Evolutionary conservation across 2,329 filamentous ascomycete species (phyloP), one percentile per base, ranked within the genome.

Genomic region (Ambrosiella beaveri): DNA sequence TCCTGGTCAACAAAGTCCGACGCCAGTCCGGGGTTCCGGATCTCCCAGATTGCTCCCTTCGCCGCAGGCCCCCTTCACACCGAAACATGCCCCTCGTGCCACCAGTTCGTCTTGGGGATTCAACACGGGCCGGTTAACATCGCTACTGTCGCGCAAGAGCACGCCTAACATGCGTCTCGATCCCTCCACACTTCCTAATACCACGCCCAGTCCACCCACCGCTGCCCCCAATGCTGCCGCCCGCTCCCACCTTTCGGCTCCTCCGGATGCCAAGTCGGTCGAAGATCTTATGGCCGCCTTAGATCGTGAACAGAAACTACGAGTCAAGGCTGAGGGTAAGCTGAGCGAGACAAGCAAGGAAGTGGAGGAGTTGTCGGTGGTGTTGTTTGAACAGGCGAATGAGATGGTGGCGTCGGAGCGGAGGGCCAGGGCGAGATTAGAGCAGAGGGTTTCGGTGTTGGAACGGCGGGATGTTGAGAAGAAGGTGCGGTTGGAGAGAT

Each of bases 331-430:
- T 1, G 87, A 93, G 70, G 77, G 77, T 54, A 77, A 79, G 62
- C 72, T 88, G 17, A 75, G 75, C 62, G 78, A 81, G 54, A 84
- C 86, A 55, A 82, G 79, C 65, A 75, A 73, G 11, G 87, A 93
- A 71, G 77, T 91, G 17, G 87, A 91, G 70, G 87, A 93, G 70
- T 73, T 93, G 62, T 86, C 79, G 65, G 84, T 79, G 17, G 78
- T 77, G 55, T 71, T 93, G 57, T 93, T 93, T 68, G 82, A 86
- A 71, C 83, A 90, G 71, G 87, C 87, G 56, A 93, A 93, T 68
- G 82, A 89, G 70, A 93, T 93, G 87, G 87, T 93, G 17, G 86
- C 87, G 1, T 74, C 77, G 15, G 87, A 93, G 73, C 74, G 87
- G 49, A 77, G 80, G 59, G 84, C 84, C 39, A 73, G 85, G 60